Conservation (phyloP, 257 asterid genomes). For the Ilex asprella region DNA sequence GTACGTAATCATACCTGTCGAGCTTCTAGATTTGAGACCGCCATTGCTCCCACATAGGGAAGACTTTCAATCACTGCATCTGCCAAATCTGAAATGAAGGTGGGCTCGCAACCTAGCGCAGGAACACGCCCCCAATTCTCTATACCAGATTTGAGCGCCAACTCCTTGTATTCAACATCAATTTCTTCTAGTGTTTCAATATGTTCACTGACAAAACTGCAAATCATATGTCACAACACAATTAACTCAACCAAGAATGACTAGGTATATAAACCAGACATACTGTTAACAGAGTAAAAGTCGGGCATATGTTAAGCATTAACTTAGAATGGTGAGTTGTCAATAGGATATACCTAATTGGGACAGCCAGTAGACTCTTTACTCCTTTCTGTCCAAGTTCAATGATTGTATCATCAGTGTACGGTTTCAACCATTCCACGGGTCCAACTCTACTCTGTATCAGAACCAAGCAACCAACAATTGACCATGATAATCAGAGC, state of each 20-base stretch:
- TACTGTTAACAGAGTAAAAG: background rate
- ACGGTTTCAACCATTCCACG: constrained; percentile 97
- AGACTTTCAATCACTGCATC: constrained; percentile 98
- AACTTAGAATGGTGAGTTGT: constrained; percentile 2
- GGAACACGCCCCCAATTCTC: constrained; percentile 99
- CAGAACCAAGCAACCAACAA: constrained; percentile 21
- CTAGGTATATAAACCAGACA: constrained; percentile 5
- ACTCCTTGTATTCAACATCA: constrained; percentile 96
- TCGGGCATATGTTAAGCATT: background rate
- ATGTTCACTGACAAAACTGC: constrained; percentile 97
- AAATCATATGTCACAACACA: constrained; percentile 9
- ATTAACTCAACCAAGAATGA: constrained; percentile 14
- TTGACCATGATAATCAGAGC: constrained; percentile 3
- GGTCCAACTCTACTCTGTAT: constrained; percentile 99
- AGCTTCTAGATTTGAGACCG: constrained; percentile 96
- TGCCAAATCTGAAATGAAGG: constrained; percentile 90
- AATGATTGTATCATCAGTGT: constrained; percentile 89
- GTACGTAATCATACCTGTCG: constrained; percentile 58
- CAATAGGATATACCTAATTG: constrained; percentile 60
- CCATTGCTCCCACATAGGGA: constrained; percentile 99
- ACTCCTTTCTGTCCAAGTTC: constrained; percentile 93
- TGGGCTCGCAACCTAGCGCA: constrained; percentile 92
- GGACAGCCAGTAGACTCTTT: constrained; percentile 94
- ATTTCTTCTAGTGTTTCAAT: constrained; percentile 98
- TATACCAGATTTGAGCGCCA: constrained; percentile 92